Base-by-base conservation (phyloP, 345 rosid genomes). In the Cochlearia excelsa region DNA sequence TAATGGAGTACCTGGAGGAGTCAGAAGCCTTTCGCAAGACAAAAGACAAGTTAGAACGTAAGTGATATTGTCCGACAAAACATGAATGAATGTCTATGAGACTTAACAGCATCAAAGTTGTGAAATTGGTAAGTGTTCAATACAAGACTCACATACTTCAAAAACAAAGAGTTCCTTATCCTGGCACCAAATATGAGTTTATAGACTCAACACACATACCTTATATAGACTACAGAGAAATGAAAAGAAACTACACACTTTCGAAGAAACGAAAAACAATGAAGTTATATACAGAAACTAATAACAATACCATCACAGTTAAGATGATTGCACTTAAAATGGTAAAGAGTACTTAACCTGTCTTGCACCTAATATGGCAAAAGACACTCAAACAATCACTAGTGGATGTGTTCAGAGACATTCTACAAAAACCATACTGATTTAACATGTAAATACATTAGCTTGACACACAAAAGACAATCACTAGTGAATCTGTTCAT, bases 1-100 rank as follows among this genome's bases (percentile, higher is more conserved):
- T 55, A 93, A 81, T 50, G 99, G 99, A 31, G 99, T 93, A 52
- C 94, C 99, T 56, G 99, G 99, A 71, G 96, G 97, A 0, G 96
- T 85, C 47, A 90, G 77, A 74, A 94, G 99, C 99, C 97, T 68
- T 83, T 1, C 72, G 69, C 58, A 75, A 72, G 31, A 69, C 52
- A 46, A 46, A 37, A 28, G 7, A 26, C 2, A 59, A 65, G 41
- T 64, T 40, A 64, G 39, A 0, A n/a, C 26, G 6, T 49, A 63
- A 6, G 50, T 3, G 26, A 9, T 40, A 50, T 6, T 1, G 3
- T 47, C 45, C 40, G 51, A 46, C 23, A 9, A 16, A 56, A 26
- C 26, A 47, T 2, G 10, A 26, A 51, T 9, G 42, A 62, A 40
- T 40, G 57, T 49, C 6, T 31, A 26, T 2, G 16, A 27, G 56